Conservation (phyloP, 2,329 filamentous ascomycete species). For the Fusarium begoniae region DNA sequence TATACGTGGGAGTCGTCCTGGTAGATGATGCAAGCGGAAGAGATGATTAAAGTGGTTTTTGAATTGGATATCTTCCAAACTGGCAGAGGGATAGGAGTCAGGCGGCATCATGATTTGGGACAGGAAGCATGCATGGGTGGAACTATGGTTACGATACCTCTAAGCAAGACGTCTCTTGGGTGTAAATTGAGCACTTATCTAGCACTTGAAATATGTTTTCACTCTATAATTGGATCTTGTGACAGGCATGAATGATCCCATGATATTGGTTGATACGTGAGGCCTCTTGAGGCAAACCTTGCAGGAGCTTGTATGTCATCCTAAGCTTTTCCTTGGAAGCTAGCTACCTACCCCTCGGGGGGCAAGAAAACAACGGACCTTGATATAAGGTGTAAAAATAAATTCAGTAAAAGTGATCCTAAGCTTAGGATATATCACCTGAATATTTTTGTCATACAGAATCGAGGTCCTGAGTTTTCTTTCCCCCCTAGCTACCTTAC, state of each 20-base stretch:
- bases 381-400: too few relatives aligned
- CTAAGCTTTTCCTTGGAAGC: conserved; percentile 13
- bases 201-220: not conserved
- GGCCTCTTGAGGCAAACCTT: not conserved
- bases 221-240: not conserved
- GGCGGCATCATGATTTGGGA: conserved; percentile 31
- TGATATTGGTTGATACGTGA: not conserved
- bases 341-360: not conserved
- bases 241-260: not conserved
- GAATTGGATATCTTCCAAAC: conserved; percentile 15
- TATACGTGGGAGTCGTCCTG: conserved; percentile 8
- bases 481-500: not conserved
- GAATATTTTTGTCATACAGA: too few relatives aligned
- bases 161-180: conserved; percentile 11
- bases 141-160: conserved; percentile 35
- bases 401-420: too few relatives aligned
- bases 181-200: not conserved
- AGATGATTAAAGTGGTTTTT: conserved; percentile 4
- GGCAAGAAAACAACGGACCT: too few relatives aligned
- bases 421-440: too few relatives aligned
- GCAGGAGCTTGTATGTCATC: conserved; percentile 16
- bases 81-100: conserved; percentile 24
- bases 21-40: conserved; percentile 6
- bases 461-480: too few relatives aligned
- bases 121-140: conserved; percentile 27